Evolutionary conservation across 2,329 filamentous ascomycete genomes (phyloP).

Genomic region (Akanthomyces uredinophilus): DNA sequence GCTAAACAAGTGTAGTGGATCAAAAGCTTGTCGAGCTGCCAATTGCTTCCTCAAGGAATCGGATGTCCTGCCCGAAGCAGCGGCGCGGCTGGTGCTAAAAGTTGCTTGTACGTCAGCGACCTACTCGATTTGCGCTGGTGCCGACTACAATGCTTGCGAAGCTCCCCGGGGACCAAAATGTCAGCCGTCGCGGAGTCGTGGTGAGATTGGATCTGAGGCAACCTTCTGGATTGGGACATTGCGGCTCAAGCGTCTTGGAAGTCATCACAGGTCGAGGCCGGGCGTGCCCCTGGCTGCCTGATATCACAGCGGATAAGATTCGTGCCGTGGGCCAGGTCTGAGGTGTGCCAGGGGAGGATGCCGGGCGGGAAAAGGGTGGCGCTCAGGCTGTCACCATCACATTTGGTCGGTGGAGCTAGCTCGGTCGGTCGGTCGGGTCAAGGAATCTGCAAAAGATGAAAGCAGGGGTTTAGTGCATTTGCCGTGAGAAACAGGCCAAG

Average conservation of each 20-base stretch:
- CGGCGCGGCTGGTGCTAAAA: background rate
- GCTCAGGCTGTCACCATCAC: background rate
- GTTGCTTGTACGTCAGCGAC: conserved; percentile 6
- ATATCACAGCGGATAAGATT: background rate
- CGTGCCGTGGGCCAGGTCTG: background rate
- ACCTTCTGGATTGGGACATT: background rate
- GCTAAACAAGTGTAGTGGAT: background rate
- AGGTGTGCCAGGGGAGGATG: too few relatives aligned
- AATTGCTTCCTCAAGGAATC: background rate
- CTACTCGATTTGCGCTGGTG: conserved; percentile 7
- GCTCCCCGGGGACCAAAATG: background rate
- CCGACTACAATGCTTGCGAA: background rate
- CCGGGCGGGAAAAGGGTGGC: background rate
- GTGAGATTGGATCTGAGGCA: conserved; percentile 7
- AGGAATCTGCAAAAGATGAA: background rate
- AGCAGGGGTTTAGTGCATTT: conserved; percentile 1
- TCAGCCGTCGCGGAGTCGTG: background rate
- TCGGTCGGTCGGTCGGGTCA: background rate
- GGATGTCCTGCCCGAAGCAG: background rate
- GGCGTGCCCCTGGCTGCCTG: background rate
- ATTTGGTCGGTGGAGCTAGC: background rate
- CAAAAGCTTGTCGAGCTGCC: background rate
- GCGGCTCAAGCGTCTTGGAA: background rate
- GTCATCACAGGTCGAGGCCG: background rate
- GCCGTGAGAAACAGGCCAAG: background rate